phyloP scores from a whole-genome alignment of 1,139 yeast species.

The Candida albicans region DNA sequence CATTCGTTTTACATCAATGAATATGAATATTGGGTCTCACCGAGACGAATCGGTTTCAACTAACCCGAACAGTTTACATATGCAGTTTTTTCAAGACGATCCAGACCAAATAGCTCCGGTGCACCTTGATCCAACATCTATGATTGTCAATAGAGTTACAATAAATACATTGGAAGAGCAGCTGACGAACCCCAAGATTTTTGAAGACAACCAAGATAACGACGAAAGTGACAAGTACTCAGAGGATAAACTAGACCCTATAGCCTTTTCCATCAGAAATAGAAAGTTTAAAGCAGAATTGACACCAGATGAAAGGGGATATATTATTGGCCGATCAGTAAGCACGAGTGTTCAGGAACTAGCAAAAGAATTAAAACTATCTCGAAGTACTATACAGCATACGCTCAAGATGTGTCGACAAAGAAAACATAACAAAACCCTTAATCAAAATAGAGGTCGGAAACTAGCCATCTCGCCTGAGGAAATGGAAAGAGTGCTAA shows the following conservation, averaged over 20 bases:
- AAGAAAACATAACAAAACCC: slow-evolving; percentile 4
- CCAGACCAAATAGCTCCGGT: slow-evolving; percentile 1
- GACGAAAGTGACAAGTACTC: slow-evolving; percentile 1
- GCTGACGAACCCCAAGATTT: not conserved
- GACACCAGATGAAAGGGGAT: slow-evolving; percentile 5
- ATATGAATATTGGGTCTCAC: not conserved
- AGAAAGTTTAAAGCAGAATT: slow-evolving; percentile 3
- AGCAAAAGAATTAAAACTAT: slow-evolving; percentile 3
- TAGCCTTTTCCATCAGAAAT: slow-evolving; percentile 4
- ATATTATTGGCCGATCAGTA: slow-evolving; percentile 5
- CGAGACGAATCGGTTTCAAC: not conserved
- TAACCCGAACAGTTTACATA: not conserved
- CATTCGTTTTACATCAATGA: not conserved
- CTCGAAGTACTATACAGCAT: slow-evolving; percentile 5
- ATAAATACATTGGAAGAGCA: slow-evolving; percentile 1
- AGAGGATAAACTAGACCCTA: slow-evolving; percentile 4
- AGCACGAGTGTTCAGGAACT: slow-evolving; percentile 5
- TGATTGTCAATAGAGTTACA: slow-evolving; percentile 1
- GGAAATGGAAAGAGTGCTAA: slow-evolving; percentile 1
- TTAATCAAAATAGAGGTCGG: slow-evolving; percentile 5
- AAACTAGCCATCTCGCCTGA: slow-evolving; percentile 2
- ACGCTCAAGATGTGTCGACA: slow-evolving; percentile 4
- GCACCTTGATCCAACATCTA: not conserved
- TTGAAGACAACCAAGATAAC: not conserved
- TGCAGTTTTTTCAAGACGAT: slow-evolving; percentile 1